Evolutionary conservation across 352 stramenopile genomes (phyloP).

Genomic region (Peronospora farinosa): DNA sequence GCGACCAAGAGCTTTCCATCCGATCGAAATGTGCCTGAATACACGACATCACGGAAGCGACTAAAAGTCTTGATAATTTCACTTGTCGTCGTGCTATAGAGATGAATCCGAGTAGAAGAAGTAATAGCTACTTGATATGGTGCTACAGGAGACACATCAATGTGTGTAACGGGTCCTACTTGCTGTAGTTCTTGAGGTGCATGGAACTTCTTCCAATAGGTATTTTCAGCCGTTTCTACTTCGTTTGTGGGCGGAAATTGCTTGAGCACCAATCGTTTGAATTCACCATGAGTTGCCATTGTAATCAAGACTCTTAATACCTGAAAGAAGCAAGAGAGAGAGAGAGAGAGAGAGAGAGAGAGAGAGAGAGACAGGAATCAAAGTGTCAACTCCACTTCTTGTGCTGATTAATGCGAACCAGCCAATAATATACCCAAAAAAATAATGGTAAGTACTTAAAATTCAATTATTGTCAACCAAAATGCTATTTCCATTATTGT

Average conservation of each 20-base stretch:
- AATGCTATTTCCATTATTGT: too few species aligned
- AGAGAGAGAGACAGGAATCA: too few species aligned
- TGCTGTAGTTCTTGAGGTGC: slow-evolving; percentile 77
- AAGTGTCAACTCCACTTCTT: too few species aligned
- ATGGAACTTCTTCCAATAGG: slow-evolving; percentile 88
- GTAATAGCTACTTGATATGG: slow-evolving; percentile 84
- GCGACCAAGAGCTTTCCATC: slow-evolving; percentile 86
- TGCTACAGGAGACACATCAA: slow-evolving; percentile 72
- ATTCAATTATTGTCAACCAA: too few species aligned
- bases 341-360: too few species aligned
- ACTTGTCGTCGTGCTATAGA: slow-evolving; percentile 79
- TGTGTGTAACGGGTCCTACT: slow-evolving; percentile 76
- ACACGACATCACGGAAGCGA: slow-evolving; percentile 83
- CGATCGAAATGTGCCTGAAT: slow-evolving; percentile 78
- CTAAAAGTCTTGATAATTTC: slow-evolving; percentile 86
- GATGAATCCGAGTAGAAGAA: slow-evolving; percentile 79
- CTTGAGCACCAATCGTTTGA: slow-evolving; percentile 84
- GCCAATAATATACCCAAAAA: slow-evolving; percentile 4
- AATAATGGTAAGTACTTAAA: too few species aligned
- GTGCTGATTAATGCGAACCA: slow-evolving; percentile 15
- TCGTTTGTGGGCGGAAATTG: slow-evolving; percentile 78
- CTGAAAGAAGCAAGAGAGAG: neutral
- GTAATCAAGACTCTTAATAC: neutral
- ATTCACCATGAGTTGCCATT: slow-evolving; percentile 73
- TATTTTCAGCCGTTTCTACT: slow-evolving; percentile 69